Percentiles rank a stretch among this genome's conserved stretches.
phyloP scores from a whole-genome alignment of 768 basidiomycete genomes.

The Lactarius quietus region DNA sequence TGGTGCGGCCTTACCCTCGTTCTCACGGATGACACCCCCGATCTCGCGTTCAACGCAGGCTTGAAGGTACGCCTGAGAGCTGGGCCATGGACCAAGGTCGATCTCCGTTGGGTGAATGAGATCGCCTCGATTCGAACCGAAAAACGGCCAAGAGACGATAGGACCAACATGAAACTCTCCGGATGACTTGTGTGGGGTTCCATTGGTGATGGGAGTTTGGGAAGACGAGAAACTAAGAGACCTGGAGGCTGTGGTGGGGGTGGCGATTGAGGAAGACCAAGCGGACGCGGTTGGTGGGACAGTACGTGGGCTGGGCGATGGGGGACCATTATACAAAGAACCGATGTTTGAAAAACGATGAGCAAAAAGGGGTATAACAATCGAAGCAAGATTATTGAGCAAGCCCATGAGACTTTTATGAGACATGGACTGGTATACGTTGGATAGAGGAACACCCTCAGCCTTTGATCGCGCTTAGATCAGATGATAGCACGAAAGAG shows the following conservation, averaged over 20 bases:
- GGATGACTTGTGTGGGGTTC: conserved; percentile 18
- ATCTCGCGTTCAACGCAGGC: conserved; percentile 74
- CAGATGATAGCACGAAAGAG: not conserved
- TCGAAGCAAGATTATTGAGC: conserved; percentile 61
- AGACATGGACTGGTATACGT: conserved; percentile 67
- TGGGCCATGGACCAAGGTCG: conserved; percentile 76
- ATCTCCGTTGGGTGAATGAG: conserved; percentile 63
- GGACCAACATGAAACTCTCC: conserved; percentile 63
- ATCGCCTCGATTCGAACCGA: conserved; percentile 78
- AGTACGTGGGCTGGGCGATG: conserved; percentile 13
- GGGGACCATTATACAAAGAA: conserved; percentile 62
- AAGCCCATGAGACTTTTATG: conserved; percentile 62
- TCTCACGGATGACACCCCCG: conserved; percentile 67
- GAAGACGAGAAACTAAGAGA: conserved; percentile 12
- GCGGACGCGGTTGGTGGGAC: conserved; percentile 19
- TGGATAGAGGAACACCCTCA: conserved; percentile 63
- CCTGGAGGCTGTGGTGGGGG: conserved; percentile 29
- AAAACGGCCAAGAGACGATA: conserved; percentile 90
- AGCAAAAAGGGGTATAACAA: conserved; percentile 70
- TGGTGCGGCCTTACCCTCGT: conserved; percentile 71
- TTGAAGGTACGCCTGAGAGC: conserved; percentile 54
- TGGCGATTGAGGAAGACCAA: conserved; percentile 27
- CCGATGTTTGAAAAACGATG: conserved; percentile 76
- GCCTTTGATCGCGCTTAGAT: conserved; percentile 45
- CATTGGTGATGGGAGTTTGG: conserved; percentile 11